phyloP scores from a whole-genome alignment of 2,329 filamentous ascomycete species.

The Madurella mycetomatis region DNA sequence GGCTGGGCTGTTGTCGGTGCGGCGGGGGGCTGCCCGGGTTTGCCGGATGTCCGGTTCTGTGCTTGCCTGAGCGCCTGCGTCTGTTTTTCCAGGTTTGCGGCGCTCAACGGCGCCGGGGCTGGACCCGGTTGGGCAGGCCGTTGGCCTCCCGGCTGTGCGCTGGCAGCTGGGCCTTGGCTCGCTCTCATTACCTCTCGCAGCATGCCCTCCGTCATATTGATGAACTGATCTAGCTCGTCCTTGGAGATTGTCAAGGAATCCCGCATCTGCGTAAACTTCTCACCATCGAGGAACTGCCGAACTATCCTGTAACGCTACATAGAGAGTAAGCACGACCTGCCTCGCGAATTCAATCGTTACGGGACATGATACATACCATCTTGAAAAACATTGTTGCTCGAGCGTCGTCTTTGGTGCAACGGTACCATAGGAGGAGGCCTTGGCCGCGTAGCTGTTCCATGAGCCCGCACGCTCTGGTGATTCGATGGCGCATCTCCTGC shows the following conservation, averaged over 20 bases:
- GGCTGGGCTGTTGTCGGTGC: slow-evolving; percentile 55
- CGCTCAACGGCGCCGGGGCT: slow-evolving; percentile 32
- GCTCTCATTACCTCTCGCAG: slow-evolving; percentile 39
- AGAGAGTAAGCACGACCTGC: slow-evolving; percentile 6
- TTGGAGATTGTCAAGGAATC: slow-evolving; percentile 49
- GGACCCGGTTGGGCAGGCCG: slow-evolving; percentile 25
- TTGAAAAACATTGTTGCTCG: slow-evolving; percentile 51
- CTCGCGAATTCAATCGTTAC: background rate
- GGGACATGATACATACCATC: slow-evolving; percentile 38
- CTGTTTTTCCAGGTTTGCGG: slow-evolving; percentile 50
- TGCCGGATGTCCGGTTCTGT: slow-evolving; percentile 42
- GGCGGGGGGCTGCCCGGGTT: slow-evolving; percentile 47
- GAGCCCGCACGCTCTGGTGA: slow-evolving; percentile 38
- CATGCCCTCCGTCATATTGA: slow-evolving; percentile 48
- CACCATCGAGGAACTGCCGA: slow-evolving; percentile 50
- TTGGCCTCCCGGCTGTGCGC: slow-evolving; percentile 18
- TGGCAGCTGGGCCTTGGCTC: slow-evolving; percentile 8
- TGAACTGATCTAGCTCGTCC: slow-evolving; percentile 47
- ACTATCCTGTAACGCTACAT: slow-evolving; percentile 48
- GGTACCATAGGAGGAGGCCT: slow-evolving; percentile 45
- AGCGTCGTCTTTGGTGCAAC: slow-evolving; percentile 44
- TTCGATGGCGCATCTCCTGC: slow-evolving; percentile 41
- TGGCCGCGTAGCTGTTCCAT: slow-evolving; percentile 43
- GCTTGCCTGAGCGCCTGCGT: slow-evolving; percentile 45
- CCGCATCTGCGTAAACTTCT: slow-evolving; percentile 42